Evolutionary conservation across 352 stramenopile genomes (phyloP).

Genomic region (Phytophthora sp.): DNA sequence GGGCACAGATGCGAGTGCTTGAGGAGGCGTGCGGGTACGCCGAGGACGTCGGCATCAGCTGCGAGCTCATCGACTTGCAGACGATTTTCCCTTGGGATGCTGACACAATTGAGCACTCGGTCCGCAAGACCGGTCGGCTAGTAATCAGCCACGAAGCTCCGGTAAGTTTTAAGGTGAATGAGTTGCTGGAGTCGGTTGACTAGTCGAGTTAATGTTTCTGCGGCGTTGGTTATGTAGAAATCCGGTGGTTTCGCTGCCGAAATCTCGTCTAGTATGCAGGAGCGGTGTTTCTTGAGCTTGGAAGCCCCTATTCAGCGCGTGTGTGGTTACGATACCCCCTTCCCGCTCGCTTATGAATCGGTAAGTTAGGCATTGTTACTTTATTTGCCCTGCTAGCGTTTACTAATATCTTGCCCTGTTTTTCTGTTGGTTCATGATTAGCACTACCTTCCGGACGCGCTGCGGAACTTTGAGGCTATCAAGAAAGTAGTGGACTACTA

Average conservation of each 20-base stretch:
- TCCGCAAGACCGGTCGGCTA: constrained; percentile 97
- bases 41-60: constrained; percentile 93
- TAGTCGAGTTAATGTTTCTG: constrained; percentile 15
- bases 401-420: too few species aligned
- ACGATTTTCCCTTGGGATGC: constrained; percentile 98
- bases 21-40: constrained; percentile 88
- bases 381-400: too few species aligned
- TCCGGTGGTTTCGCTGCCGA: constrained; percentile 96
- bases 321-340: constrained; percentile 97
- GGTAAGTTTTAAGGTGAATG: constrained; percentile 51
- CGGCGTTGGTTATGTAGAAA: constrained; percentile 49
- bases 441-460: constrained; percentile 93
- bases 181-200: background rate
- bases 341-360: constrained; percentile 97
- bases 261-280: constrained; percentile 94
- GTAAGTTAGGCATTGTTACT: constrained; percentile 32
- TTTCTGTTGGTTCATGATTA: constrained; percentile 11
- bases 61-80: constrained; percentile 97
- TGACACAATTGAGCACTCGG: constrained; percentile 94
- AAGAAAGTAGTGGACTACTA: constrained; percentile 92
- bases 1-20: constrained; percentile 90
- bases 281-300: constrained; percentile 95
- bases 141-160: constrained; percentile 98
- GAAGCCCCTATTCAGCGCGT: constrained; percentile 95
- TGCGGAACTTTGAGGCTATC: constrained; percentile 97